Evolutionary conservation across 75 land plant genomes (phyloP).

Genomic region (Pseudotsuga menziesii): DNA sequence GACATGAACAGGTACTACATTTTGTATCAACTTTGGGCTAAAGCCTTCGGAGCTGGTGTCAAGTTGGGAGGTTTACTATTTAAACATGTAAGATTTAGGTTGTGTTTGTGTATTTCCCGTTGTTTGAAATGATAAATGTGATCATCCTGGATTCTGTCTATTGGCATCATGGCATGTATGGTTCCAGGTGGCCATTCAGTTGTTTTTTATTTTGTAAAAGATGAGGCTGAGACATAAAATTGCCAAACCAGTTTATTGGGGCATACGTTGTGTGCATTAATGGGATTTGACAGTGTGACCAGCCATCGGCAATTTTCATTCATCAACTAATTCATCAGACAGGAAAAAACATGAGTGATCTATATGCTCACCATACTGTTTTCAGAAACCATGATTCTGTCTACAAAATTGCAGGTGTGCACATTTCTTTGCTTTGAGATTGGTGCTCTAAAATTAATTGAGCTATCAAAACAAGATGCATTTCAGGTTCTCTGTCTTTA

Average conservation of each 20-base stretch:
- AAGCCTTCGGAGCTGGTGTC: constrained; percentile 67
- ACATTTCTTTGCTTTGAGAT: too few relatives aligned
- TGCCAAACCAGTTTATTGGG: neutral
- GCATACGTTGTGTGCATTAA: too few relatives aligned
- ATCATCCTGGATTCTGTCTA: too few relatives aligned
- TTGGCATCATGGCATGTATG: too few relatives aligned
- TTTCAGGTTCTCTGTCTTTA: too few relatives aligned
- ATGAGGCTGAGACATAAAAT: neutral
- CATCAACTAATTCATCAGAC: neutral
- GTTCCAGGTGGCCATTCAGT: neutral
- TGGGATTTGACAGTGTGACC: too few relatives aligned
- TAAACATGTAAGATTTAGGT: constrained; percentile 53
- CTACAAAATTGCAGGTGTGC: too few relatives aligned
- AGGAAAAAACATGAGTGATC: neutral
- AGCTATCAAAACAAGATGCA: too few relatives aligned
- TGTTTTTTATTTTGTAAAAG: neutral
- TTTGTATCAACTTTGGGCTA: constrained; percentile 66
- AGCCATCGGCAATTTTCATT: neutral
- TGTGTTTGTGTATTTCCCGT: neutral
- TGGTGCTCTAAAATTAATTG: too few relatives aligned
- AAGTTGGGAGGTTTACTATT: constrained; percentile 79
- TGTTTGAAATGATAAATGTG: too few relatives aligned
- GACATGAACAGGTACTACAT: constrained; percentile 59
- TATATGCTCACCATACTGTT: neutral
- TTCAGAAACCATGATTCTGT: too few relatives aligned